Evolutionary conservation across 1,139 yeast genomes (phyloP), one percentile per base, ranked within the genome.

Genomic region (Candida gigantensis): DNA sequence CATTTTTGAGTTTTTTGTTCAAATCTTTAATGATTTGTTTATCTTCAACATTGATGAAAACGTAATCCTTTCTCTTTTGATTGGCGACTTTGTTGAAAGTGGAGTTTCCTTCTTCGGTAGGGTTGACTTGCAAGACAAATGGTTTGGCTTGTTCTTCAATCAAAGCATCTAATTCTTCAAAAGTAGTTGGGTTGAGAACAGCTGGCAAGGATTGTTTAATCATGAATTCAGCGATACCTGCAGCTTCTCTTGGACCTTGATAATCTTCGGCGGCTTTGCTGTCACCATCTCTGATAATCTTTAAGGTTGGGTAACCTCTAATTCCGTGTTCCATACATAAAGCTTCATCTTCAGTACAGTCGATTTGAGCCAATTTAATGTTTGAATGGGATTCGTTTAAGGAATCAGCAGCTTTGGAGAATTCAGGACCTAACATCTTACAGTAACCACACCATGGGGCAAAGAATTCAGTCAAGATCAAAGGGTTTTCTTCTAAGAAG

Each of bases 401-500:
- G 17, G 60, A 52, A 47, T 86, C 84, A 37, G 98, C 97, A 36
- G 97, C 98, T 53, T 76, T 64, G 49, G 84, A 77, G 58, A 78
- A 90, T 64, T 92, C 92, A 36, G 98, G 98, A 15, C 92, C 97
- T 50, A 92, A 74, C 43, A 79, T 79, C 74, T 92, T 89, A 75
- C 98, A 92, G 70, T 92, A 96, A 15, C 98, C 98, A 74, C 98
- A 92, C 98, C 98, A 92, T 58, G 98, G 97, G 20, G 98, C 98
- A 62, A 81, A 92, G 71, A 92, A 92, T 71, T 92, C 97, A 26
- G 96, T 92, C 51, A 92, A 73, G 17, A 89, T 95, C 51, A 90
- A 72, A 21, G 90, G 84, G 65, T 89, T 84, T 39, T 75, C 79
- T 32, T 68, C 66, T 45, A 92, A 65, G 61, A 85, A 88, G 16